phyloP scores from a whole-genome alignment of 345 rosid species.

The Eutrema heterophyllum region DNA sequence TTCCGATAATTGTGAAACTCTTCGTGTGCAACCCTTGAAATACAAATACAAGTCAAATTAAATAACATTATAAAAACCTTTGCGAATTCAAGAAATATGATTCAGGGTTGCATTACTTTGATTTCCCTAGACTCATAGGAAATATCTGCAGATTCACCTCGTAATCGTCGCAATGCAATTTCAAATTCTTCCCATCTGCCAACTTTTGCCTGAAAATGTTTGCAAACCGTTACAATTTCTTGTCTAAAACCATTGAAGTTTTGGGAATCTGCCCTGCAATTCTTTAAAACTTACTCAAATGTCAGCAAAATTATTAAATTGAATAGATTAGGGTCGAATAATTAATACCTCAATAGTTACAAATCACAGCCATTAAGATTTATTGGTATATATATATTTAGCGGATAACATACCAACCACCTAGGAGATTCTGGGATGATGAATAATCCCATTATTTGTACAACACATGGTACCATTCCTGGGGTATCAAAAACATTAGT shows the following conservation, averaged over 20 bases:
- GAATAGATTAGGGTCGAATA: too few relatives aligned
- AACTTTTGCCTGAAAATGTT: conserved; percentile 45
- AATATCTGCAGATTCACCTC: conserved; percentile 48
- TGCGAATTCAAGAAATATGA: not conserved
- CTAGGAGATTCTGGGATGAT: conserved; percentile 33
- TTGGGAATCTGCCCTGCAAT: too few relatives aligned
- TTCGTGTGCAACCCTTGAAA: conserved; percentile 39
- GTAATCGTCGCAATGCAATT: conserved; percentile 41
- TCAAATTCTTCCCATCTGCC: conserved; percentile 45
- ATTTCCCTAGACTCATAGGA: conserved; percentile 54
- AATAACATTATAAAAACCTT: not conserved
- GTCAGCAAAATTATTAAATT: too few relatives aligned
- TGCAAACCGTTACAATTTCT: not conserved
- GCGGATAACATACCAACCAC: conserved; percentile 25
- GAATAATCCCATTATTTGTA: conserved; percentile 20
- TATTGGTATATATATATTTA: not conserved
- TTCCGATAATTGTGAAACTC: conserved; percentile 26
- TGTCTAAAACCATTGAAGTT: too few relatives aligned
- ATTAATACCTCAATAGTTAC: not conserved
- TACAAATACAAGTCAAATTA: not conserved
- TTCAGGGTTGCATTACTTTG: conserved; percentile 33
- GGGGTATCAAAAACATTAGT: not conserved
- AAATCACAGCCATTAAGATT: not conserved
- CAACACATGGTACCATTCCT: conserved; percentile 25
- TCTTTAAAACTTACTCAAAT: too few relatives aligned